Evolutionary conservation across 176 grass and related monocot genomes (phyloP).

Genomic region (Secale cereale): DNA sequence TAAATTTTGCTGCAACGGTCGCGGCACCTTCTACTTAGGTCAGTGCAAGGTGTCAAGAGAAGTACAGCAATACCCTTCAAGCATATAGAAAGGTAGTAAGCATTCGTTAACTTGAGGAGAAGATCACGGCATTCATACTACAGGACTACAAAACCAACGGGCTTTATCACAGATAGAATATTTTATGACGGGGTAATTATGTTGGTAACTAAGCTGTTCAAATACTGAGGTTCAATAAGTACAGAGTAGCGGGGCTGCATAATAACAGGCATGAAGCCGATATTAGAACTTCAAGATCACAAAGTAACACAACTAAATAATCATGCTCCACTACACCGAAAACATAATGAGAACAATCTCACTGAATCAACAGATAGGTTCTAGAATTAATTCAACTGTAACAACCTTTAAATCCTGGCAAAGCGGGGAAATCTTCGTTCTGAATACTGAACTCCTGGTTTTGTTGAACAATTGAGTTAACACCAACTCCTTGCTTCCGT

Average conservation of each 20-base stretch:
- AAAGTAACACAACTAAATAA: constrained; percentile 29
- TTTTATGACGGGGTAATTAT: background rate
- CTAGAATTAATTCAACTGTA: constrained; percentile 34
- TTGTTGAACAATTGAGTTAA: constrained; percentile 80
- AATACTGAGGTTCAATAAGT: background rate
- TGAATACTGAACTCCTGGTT: constrained; percentile 97
- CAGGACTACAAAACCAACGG: background rate
- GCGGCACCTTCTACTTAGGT: background rate
- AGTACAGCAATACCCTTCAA: background rate
- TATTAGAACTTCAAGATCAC: constrained; percentile 18
- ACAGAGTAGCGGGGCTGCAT: background rate
- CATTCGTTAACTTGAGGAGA: constrained; percentile 10
- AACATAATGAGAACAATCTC: constrained; percentile 20
- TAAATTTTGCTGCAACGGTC: background rate
- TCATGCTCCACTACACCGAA: constrained; percentile 21
- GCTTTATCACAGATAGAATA: background rate
- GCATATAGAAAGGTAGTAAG: background rate
- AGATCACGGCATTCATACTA: background rate
- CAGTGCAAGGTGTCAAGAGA: background rate
- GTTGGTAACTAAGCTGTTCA: constrained; percentile 3
- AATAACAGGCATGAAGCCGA: constrained; percentile 7
- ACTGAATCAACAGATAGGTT: constrained; percentile 29
- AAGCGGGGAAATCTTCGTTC: constrained; percentile 95
- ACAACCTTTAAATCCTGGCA: constrained; percentile 94
- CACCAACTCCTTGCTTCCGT: constrained; percentile 88